Evolutionary conservation across 2,329 filamentous ascomycete species (phyloP), one percentile per base, ranked within the genome.

Genomic region (Cladosporium velox): DNA sequence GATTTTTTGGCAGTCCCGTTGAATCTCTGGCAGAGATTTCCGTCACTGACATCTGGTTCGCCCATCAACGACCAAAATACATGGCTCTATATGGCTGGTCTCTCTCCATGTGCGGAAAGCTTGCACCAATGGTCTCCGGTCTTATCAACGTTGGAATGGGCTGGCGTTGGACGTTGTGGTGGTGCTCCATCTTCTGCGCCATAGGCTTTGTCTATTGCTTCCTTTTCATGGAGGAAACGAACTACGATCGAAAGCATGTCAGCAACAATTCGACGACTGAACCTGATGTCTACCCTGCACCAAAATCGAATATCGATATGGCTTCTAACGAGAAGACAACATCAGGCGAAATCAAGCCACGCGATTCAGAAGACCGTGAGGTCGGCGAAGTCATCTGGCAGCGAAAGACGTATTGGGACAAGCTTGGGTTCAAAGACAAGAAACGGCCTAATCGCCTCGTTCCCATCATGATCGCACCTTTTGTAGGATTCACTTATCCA

Each of bases 191-290:
- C 32, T 80, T 88, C 68, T 74, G 77, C 3, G 84, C 76, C 0
- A 74, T 82, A 1, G 79, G 76, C 11, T 82, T 84, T 44, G 70
- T 87, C 21, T 79, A 86, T 68, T 75, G 84, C 1, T 87, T 86
- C 76, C 84, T 88, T 70, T 82, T 84, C 73, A 82, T 87, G 79
- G 86, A 88, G 73, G 86, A 88, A 73, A 87, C 86, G 5, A 87
- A 85, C 72, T 87, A 82, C 65, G 67, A 69, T 51, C 52, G 67
- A 18, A 65, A 60, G 26, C 64, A 77, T 79, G 21, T 4, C 4
- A 24, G 47, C 71, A 74, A 26, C 3, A 15, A 21, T 18, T n/a
- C 30, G 21, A 18, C 32, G 1, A n/a, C 24, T 4, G 30, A 26
- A 10, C 26, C 18, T 6, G 30, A 21, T 1, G 12, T n/a, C 21